Percentiles rank a stretch among this genome's conserved stretches.
Conservation (phyloP, 306 rosid genomes). For the Rosa rugosa region DNA sequence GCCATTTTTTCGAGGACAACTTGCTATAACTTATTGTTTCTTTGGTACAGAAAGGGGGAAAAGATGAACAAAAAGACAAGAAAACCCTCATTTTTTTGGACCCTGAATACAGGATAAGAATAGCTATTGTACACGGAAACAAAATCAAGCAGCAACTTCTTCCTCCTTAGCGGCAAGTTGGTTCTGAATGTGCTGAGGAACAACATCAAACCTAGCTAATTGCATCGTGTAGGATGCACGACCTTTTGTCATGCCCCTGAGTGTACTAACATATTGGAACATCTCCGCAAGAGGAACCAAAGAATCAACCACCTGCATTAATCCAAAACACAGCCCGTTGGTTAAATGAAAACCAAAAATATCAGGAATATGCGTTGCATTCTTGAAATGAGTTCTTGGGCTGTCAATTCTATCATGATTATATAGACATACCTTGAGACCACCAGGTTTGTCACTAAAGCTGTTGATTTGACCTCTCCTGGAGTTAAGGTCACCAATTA, state of each 20-base stretch:
- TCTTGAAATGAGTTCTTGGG: not conserved
- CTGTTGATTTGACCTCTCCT: conserved; percentile 97
- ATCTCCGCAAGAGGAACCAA: conserved; percentile 94
- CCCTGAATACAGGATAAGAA: not conserved
- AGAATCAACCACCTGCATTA: conserved; percentile 81
- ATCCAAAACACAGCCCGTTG: not conserved
- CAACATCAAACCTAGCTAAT: conserved; percentile 83
- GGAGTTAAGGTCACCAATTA: conserved; percentile 96
- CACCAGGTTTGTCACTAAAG: conserved; percentile 94
- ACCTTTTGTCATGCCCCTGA: conserved; percentile 95
- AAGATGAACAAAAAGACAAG: not conserved
- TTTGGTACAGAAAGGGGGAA: conserved; percentile 1
- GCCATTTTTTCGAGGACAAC: not conserved
- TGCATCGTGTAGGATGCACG: conserved; percentile 98
- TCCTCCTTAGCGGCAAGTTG: conserved; percentile 81
- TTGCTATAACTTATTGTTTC: not conserved
- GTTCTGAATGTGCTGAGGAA: conserved; percentile 92
- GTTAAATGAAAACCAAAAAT: not conserved
- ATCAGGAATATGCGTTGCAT: not conserved
- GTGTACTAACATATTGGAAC: conserved; percentile 95
- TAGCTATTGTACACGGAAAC: conserved; percentile 17
- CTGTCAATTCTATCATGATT: not conserved
- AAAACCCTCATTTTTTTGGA: not conserved
- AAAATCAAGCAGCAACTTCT: conserved; percentile 78
- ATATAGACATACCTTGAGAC: conserved; percentile 71